A percentile compares a stretch with the other conserved stretches of the same genome.
These are phyloP conservation scores for Lepraria neglecta DNA, from an alignment of 495 filamentous ascomycete genomes.

Conservation along the genomic window DNA sequence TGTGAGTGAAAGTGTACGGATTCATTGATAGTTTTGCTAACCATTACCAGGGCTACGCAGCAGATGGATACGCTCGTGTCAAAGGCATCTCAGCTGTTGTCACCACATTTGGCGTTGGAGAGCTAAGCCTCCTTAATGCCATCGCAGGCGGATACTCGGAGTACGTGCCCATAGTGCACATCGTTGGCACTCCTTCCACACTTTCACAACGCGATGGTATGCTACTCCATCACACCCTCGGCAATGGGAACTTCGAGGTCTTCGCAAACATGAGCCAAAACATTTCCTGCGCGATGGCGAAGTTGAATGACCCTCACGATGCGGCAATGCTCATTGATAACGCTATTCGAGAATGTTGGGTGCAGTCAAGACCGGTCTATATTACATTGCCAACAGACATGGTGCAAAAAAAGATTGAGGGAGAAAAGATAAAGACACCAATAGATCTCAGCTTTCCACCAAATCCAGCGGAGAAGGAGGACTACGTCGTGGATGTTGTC, in stretches of 20 bases:
- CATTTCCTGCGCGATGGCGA: conserved; percentile 64
- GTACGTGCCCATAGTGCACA: conserved; percentile 57
- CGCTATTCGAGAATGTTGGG: conserved; percentile 70
- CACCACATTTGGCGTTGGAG: conserved; percentile 66
- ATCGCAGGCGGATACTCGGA: conserved; percentile 60
- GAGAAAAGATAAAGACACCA: conserved; percentile 57
- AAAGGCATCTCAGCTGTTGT: conserved; percentile 60
- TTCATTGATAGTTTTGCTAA: conserved; percentile 21
- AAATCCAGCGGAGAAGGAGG: conserved; percentile 69
- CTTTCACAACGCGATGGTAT: conserved; percentile 47
- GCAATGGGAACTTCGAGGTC: conserved; percentile 84
- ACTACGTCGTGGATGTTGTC: conserved; percentile 77
- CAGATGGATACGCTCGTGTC: conserved; percentile 64
- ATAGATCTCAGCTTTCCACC: conserved; percentile 58
- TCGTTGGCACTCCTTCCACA: conserved; percentile 55
- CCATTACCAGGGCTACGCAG: conserved; percentile 54
- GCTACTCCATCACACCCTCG: conserved; percentile 89
- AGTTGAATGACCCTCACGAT: conserved; percentile 61
- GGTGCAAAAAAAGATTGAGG: conserved; percentile 71
- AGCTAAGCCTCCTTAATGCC: conserved; percentile 62
- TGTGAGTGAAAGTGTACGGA: conserved; percentile 36
- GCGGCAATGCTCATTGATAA: conserved; percentile 73
- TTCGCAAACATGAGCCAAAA: conserved; percentile 70
- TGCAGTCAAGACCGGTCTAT: conserved; percentile 71
- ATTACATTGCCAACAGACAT: conserved; percentile 83